Percentiles rank a stretch among this genome's conserved stretches.
phyloP scores from a whole-genome alignment of 345 rosid genomes.

The Corymbia maculata region DNA sequence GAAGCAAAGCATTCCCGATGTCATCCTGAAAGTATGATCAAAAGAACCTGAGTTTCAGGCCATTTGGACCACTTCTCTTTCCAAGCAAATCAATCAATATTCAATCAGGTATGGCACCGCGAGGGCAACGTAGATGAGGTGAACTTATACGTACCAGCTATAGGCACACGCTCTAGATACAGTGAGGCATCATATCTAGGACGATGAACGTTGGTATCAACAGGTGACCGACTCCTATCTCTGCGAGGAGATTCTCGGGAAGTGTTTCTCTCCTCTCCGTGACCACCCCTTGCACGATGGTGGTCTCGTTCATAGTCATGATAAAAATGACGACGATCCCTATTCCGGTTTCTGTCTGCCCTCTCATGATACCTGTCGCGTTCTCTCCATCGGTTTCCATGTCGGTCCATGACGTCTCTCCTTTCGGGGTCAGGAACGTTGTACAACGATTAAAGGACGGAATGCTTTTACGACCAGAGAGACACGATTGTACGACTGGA shows the following conservation, averaged over 20 bases:
- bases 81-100: not conserved
- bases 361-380: not conserved
- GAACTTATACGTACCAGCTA: not conserved
- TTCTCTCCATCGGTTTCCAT: not conserved
- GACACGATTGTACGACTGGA: not conserved
- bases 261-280: not conserved
- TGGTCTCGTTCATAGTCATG: not conserved
- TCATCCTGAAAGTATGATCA: not conserved
- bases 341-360: not conserved
- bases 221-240: not conserved
- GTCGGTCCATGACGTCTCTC: not conserved
- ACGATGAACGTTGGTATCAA: not conserved
- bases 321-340: not conserved
- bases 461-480: not conserved
- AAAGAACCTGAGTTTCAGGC: not conserved
- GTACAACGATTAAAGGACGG: not conserved
- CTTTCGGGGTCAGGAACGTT: not conserved
- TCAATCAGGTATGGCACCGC: not conserved
- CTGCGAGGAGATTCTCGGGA: not conserved
- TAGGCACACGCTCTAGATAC: not conserved
- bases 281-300: not conserved
- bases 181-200: not conserved
- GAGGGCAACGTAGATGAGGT: not conserved
- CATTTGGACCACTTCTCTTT: not conserved
- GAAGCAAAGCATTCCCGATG: not conserved